A percentile compares a stretch with the other conserved stretches of the same genome.
Evolutionary conservation across 495 filamentous ascomycete species (phyloP).

Genomic region (Astrocystis sublimbata): DNA sequence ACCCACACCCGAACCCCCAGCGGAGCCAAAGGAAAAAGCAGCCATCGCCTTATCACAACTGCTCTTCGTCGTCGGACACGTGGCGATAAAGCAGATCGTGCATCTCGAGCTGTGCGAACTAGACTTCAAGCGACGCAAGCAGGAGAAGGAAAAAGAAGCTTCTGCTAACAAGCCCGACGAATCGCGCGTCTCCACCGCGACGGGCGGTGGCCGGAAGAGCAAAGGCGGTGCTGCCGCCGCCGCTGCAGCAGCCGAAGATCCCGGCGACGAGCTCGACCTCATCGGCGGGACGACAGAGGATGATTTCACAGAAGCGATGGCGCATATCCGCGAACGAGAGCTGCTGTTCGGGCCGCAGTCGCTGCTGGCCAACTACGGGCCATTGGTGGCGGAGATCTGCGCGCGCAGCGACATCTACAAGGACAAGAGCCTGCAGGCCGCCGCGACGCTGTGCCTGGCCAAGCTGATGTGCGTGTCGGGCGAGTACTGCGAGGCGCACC

Average conservation of each 20-base stretch:
- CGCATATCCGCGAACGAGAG: conserved; percentile 90
- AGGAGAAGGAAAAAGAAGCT: conserved; percentile 82
- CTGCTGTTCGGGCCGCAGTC: conserved; percentile 85
- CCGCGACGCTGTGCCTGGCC: conserved; percentile 92
- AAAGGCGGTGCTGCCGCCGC: conserved; percentile 41
- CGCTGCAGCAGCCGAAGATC: conserved; percentile 44
- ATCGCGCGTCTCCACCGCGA: conserved; percentile 36
- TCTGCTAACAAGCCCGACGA: conserved; percentile 40
- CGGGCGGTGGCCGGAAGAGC: conserved; percentile 54
- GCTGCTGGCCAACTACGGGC: conserved; percentile 84
- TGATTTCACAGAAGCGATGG: conserved; percentile 96
- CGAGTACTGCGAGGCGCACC: conserved; percentile 92
- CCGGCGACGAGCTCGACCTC: conserved; percentile 86
- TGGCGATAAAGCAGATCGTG: conserved; percentile 99
- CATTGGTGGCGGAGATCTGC: conserved; percentile 88
- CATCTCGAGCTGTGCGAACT: conserved; percentile 96
- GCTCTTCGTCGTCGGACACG: conserved; percentile 92
- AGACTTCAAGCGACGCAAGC: conserved; percentile 96
- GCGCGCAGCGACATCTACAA: conserved; percentile 88
- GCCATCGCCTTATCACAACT: conserved; percentile 83
- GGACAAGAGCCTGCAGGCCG: conserved; percentile 84
- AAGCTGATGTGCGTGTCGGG: conserved; percentile 97
- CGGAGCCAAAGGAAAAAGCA: conserved; percentile 56
- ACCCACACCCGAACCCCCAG: conserved; percentile 36
- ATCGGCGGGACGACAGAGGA: conserved; percentile 98